Percentiles rank a stretch among this genome's conserved stretches.
phyloP scores from a whole-genome alignment of 2,329 filamentous ascomycete species.

The Davidsoniella australis region DNA sequence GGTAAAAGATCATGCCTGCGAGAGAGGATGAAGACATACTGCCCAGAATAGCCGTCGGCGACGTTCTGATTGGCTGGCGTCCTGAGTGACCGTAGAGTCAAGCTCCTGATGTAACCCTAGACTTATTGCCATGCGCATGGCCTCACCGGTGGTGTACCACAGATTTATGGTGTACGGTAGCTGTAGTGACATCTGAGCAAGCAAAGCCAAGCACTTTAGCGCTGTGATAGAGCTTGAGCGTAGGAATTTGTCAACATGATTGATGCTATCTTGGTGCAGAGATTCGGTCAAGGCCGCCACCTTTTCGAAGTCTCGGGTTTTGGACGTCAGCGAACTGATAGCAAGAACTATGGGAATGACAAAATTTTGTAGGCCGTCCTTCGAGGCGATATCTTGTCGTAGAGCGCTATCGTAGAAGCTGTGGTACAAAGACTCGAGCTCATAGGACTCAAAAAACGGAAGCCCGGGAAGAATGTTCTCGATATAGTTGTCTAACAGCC shows the following conservation, averaged over 20 bases:
- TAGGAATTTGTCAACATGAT: slow-evolving; percentile 10
- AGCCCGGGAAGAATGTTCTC: slow-evolving; percentile 14
- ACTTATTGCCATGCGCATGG: slow-evolving; percentile 15
- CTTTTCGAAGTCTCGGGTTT: slow-evolving; percentile 14
- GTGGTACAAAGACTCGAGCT: slow-evolving; percentile 12
- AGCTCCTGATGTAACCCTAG: slow-evolving; percentile 16
- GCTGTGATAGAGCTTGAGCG: slow-evolving; percentile 6
- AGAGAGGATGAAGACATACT: background rate
- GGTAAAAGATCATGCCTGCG: no score
- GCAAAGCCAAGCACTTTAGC: slow-evolving; percentile 13
- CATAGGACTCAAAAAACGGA: slow-evolving; percentile 13
- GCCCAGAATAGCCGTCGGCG: slow-evolving; percentile 1
- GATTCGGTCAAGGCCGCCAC: slow-evolving; percentile 15
- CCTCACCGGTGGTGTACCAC: slow-evolving; percentile 15
- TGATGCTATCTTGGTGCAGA: slow-evolving; percentile 14
- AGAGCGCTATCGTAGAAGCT: slow-evolving; percentile 11
- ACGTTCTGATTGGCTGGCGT: background rate
- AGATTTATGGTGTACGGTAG: slow-evolving; percentile 14
- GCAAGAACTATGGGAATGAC: slow-evolving; percentile 13
- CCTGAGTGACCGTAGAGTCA: background rate
- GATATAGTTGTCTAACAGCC: slow-evolving; percentile 15
- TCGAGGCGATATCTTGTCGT: background rate
- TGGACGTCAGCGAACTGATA: slow-evolving; percentile 14
- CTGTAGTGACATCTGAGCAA: slow-evolving; percentile 14
- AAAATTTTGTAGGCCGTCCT: slow-evolving; percentile 9